Evolutionary conservation across 805 yeast genomes (phyloP), one percentile per base, ranked within the genome.

Genomic region (Saccharomycopsis schoenii): DNA sequence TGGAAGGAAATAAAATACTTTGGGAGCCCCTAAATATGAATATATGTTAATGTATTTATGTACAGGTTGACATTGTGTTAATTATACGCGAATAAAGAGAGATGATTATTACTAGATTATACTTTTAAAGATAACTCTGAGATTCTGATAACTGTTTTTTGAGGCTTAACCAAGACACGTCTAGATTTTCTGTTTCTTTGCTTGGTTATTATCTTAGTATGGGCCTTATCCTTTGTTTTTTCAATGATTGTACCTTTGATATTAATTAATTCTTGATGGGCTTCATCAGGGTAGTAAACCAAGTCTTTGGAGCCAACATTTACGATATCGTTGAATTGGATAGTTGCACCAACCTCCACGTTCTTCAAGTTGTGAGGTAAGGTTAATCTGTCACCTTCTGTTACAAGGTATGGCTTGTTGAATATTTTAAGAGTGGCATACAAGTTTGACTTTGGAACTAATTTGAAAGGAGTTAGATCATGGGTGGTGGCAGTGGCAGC

Each of bases 361-460:
- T 83, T 81, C 67, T 84, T 86, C 77, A 94, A 70, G 65, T 83
- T 81, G 73, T 82, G 92, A 2, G 97, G 97, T 47, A 94, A 73
- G 25, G 84, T 80, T 58, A 94, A 81, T 66, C 79, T 81, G 72
- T 94, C 99, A 24, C 99, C 99, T 66, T 85, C 83, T 29, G 98
- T 91, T 17, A 94, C 94, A 64, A 94, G 76, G 69, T 89, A 91
- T 52, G 94, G 89, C 73, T 90, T 84, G 72, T 86, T 83, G 75
- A 90, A 94, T 43, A 94, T 81, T 67, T 83, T 84, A 66, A 93
- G 80, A 9, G 89, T 78, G 55, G 98, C 98, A 70, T 90, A 94
- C 39, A 93, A 73, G 64, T 82, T 82, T 63, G 82, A 81, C 57
- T 85, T 81, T n/a, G 69, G 70, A 60, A 86, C 84, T 58, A 83